Base-by-base conservation (phyloP, 352 stramenopile species). In the Globisporangium canariense region DNA sequence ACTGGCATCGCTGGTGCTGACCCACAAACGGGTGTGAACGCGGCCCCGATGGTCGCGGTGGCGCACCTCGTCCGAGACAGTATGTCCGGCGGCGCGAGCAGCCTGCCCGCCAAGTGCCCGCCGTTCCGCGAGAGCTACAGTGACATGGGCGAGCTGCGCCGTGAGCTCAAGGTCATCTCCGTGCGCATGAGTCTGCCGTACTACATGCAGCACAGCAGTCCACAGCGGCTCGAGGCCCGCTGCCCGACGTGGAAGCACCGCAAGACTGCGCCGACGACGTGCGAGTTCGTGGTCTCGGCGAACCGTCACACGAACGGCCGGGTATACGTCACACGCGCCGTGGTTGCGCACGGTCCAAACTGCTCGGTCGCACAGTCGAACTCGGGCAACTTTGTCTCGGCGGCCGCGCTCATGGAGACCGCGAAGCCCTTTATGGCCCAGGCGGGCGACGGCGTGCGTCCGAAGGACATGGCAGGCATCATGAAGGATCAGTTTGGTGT, bases 401-500 rank as follows among this genome's bases (percentile, higher is more conserved):
- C 84, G 0, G 81, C 81, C 7, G 84, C 84, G 43, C 62, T 93
- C 54, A 77, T 93, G 68, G 84, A 91, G 64, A 90, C 84, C 4
- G 80, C 80, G 16, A 79, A 89, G 67, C 84, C 84, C 18, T 89
- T 85, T 54, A 90, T 93, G 81, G 47, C 60, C 45, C 74, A 82
- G 61, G 74, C 81, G 25, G 70, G 69, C 34, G 76, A 85, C 45
- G 66, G 73, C 4, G 79, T 93, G 20, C 87, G 87, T 25, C 84
- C 84, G 6, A 84, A 88, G 30, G 81, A 93, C 62, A 88, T 93
- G 68, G 85, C 80, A 36, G 72, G 84, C 52, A 87, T 93, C 58
- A 91, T 93, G 80, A 93, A 89, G 69, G 80, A 91, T 57, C 85
- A 91, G 49, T 93, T 91, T 57, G 84, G 84, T 18, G 80, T 93